Evolutionary conservation across 106 monocot species (phyloP).

Genomic region (Dendrobium huoshanense): DNA sequence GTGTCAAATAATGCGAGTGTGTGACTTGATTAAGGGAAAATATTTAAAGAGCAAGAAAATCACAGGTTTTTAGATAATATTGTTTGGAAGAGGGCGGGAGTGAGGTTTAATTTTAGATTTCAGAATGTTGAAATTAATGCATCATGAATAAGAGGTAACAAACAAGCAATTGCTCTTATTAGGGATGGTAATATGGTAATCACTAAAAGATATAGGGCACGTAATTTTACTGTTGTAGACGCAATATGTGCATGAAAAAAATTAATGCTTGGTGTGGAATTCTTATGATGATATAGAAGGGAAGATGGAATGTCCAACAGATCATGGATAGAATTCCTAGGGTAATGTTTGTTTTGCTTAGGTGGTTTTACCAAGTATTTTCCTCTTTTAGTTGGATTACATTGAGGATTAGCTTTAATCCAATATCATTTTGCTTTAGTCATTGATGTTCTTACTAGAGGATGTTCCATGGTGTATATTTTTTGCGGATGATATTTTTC

Average conservation of each 20-base stretch:
- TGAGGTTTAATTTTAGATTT: neutral
- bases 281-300: neutral
- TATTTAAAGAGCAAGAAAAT: neutral
- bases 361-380: too few relatives aligned
- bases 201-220: neutral
- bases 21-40: neutral
- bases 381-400: too few relatives aligned
- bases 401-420: too few relatives aligned
- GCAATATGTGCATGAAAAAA: neutral
- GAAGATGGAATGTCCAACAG: neutral
- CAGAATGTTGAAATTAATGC: neutral
- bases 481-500: too few relatives aligned
- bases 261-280: neutral
- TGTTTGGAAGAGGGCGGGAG: neutral
- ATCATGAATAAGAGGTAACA: neutral
- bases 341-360: neutral
- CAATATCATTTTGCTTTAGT: too few relatives aligned
- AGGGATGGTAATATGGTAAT: neutral
- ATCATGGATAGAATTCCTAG: neutral
- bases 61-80: neutral
- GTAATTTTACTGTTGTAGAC: neutral
- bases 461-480: too few relatives aligned
- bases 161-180: neutral
- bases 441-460: too few relatives aligned
- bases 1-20: neutral